Evolutionary conservation across 768 basidiomycete species (phyloP), one percentile per base, ranked within the genome.

Genomic region (Strobilomyces dryophilus): DNA sequence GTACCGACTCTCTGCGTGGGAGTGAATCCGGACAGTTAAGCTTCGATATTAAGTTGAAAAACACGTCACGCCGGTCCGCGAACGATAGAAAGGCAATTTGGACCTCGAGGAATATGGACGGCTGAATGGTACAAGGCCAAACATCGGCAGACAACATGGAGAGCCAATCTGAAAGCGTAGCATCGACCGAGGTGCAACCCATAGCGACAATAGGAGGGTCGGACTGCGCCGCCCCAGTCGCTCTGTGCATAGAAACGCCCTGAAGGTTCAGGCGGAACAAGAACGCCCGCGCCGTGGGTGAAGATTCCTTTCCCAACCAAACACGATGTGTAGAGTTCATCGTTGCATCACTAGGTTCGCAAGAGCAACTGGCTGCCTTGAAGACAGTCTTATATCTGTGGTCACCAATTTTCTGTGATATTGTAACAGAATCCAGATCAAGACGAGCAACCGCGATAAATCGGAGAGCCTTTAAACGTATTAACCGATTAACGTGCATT

Each of bases 141-240:
- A 40, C 45, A 51, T 47, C 37, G 18, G 49, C n/a, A 12, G 69
- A 55, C 41, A 84, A 64, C 59, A 84, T 81, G 39, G 76, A 65
- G 9, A 84, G 82, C 85, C 85, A 89, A 64, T 83, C 81, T 3
- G 77, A 77, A 20, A 75, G 66, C 21, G 86, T 66, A 15, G 77
- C 49, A 5, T 69, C 64, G 21, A 61, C 43, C 12, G 61, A 59
- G 45, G 50, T 52, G 12, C 55, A 46, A 27, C 76, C 75, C 15
- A 84, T 54, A 74, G 47, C 53, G 34, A 70, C n/a, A 44, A 70
- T 32, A 9, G 56, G 61, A 55, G 39, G 34, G 31, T 45, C 53
- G 40, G 54, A 75, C 63, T 46, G 57, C 62, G 56, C 71, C 66
- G 26, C 66, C 61, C 58, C 55, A 17, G 67, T 71, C 39, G 64